phyloP scores from a whole-genome alignment of 2,329 filamentous ascomycete species.

The Fonsecaea erecta region DNA sequence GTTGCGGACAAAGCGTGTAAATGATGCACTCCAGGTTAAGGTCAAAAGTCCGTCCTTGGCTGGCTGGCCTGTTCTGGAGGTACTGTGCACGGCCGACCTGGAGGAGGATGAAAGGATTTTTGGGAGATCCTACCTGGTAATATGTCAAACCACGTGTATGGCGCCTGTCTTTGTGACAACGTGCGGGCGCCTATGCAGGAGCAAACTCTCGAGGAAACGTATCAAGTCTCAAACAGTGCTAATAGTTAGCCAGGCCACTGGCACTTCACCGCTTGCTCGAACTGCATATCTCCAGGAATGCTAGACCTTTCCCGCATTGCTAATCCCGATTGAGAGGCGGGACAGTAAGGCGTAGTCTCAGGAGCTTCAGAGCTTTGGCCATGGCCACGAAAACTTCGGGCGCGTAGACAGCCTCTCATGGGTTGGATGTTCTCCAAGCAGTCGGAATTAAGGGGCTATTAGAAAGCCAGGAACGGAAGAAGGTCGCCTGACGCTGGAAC shows the following conservation, averaged over 20 bases:
- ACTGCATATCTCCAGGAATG: neutral
- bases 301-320: neutral
- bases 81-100: neutral
- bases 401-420: conserved; percentile 12
- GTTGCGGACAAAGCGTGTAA: neutral
- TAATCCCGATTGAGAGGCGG: conserved; percentile 5
- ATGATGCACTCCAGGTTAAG: conserved; percentile 2
- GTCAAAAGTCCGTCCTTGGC: neutral
- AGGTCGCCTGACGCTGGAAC: neutral
- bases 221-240: conserved; percentile 18
- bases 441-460: neutral
- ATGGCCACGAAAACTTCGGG: neutral
- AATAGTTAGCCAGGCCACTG: neutral
- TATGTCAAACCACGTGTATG: conserved; percentile 23
- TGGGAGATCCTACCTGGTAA: conserved; percentile 16
- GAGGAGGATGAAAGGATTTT: conserved; percentile 6
- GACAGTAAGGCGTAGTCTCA: neutral
- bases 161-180: conserved; percentile 10
- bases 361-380: neutral
- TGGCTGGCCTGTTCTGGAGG: neutral
- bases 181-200: conserved; percentile 20
- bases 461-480: neutral
- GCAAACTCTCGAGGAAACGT: neutral
- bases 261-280: neutral
- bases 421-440: neutral